Evolutionary conservation across 139 green algal species (phyloP), one percentile per base, ranked within the genome.

Genomic region (Volvox reticuliferus): DNA sequence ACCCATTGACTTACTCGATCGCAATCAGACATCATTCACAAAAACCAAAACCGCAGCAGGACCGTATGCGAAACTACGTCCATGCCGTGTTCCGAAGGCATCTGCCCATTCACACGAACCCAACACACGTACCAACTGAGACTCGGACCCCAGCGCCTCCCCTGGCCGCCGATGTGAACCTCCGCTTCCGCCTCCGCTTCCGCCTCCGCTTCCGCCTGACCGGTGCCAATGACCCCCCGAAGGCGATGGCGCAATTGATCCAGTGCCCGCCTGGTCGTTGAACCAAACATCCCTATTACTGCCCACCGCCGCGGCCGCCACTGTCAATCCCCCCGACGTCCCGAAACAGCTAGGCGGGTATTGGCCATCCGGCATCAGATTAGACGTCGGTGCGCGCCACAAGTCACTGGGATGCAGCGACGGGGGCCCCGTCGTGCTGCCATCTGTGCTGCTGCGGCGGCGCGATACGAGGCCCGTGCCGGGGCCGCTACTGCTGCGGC

Each of bases 351-450:
- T 55, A 28, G 67, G 67, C 67, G 22, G 24, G 24, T 28, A 30
- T 20, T 79, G 71, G 26, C 26, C 86, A 13, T 90, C 86, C 0
- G 20, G 36, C 18, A 30, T 24, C 30, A 90, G 28, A n/a, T 55
- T 63, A 30, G 76, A 75, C 50, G 83, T 75, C 50, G 86, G 86
- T 55, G 82, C 71, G 12, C 73, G 73, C 0, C 71, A 81, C n/a
- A 90, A 30, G 19, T 90, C 86, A 12, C 12, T 19, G 1, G 50
- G 22, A 0, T 16, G 33, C 20, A 88, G 86, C 71, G 26, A 30
- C 19, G 68, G 20, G 82, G 82, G 0, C 28, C 73, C 73, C 28
- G 32, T 32, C 73, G 28, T 79, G 73, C 50, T 35, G 33, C 32
- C 28, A 30, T 35, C 76, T 30, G 32, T 32, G 22, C 71, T 30